These are phyloP conservation scores for Aplosporella prunicola DNA, from an alignment of 2,329 filamentous ascomycete species.

Conservation along the genomic window DNA sequence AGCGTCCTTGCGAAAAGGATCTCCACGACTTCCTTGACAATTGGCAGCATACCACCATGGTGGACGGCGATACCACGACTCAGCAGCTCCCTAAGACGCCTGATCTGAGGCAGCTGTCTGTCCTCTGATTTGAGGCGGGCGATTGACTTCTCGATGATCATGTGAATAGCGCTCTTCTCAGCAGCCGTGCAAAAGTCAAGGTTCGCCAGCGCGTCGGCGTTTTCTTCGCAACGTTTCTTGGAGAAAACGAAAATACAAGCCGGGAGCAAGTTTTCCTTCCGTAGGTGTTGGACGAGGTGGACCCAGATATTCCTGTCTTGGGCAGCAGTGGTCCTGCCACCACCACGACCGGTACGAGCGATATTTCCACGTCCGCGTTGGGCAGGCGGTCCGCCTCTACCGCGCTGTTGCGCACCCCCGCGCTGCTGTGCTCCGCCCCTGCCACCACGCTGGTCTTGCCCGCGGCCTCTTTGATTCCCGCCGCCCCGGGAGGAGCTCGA, in stretches of 20 bases:
- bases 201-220: slow-evolving; percentile 88
- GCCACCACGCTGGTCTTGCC: slow-evolving; percentile 44
- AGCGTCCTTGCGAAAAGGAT: slow-evolving; percentile 91
- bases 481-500: slow-evolving; percentile 45
- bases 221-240: slow-evolving; percentile 94
- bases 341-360: slow-evolving; percentile 74
- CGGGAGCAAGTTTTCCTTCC: slow-evolving; percentile 76
- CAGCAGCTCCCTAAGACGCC: slow-evolving; percentile 75
- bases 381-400: slow-evolving; percentile 42
- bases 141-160: slow-evolving; percentile 93
- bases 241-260: slow-evolving; percentile 98
- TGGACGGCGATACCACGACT: slow-evolving; percentile 89
- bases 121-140: slow-evolving; percentile 87
- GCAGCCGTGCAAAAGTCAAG: slow-evolving; percentile 87
- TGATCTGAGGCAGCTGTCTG: slow-evolving; percentile 80
- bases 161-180: slow-evolving; percentile 95
- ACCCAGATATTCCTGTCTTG: slow-evolving; percentile 98
- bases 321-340: slow-evolving; percentile 77
- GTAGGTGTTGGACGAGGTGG: slow-evolving; percentile 82
- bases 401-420: slow-evolving; percentile 42
- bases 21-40: slow-evolving; percentile 96
- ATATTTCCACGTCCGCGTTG: slow-evolving; percentile 68
- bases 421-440: slow-evolving; percentile 43
- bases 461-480: slow-evolving; percentile 35
- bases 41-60: slow-evolving; percentile 86